A percentile compares a stretch with the other conserved stretches of the same genome.
Evolutionary conservation across 1,139 yeast species (phyloP).

Genomic region (Geotrichum australiense): DNA sequence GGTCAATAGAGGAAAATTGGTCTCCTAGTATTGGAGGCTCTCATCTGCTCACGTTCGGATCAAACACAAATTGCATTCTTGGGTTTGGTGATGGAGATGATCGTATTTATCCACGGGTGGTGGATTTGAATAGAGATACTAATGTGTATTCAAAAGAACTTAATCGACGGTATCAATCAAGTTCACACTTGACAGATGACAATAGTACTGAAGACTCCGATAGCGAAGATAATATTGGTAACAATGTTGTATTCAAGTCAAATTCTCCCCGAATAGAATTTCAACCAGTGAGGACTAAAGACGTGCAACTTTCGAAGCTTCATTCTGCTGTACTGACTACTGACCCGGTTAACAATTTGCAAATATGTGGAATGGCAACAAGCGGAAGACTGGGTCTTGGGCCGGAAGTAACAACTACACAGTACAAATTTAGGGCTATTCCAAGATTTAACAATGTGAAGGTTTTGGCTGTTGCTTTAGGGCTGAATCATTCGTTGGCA

Average conservation of each 20-base stretch:
- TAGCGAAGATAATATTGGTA: slow-evolving; percentile 8
- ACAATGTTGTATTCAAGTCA: slow-evolving; percentile 1
- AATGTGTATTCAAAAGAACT: slow-evolving; percentile 7
- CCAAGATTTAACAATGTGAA: slow-evolving; percentile 33
- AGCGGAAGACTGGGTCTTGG: slow-evolving; percentile 67
- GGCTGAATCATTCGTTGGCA: slow-evolving; percentile 62
- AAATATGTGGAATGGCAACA: slow-evolving; percentile 60
- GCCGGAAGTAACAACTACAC: slow-evolving; percentile 22
- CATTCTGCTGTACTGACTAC: slow-evolving; percentile 58
- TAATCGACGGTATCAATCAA: background rate
- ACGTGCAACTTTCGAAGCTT: slow-evolving; percentile 52
- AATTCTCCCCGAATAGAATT: slow-evolving; percentile 23
- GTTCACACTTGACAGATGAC: background rate
- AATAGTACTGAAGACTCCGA: slow-evolving; percentile 6
- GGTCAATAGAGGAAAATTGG: slow-evolving; percentile 20
- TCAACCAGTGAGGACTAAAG: slow-evolving; percentile 35
- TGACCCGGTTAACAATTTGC: slow-evolving; percentile 42
- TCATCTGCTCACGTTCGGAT: slow-evolving; percentile 57
- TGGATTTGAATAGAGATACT: slow-evolving; percentile 24
- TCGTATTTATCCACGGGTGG: slow-evolving; percentile 37
- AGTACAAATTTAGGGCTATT: slow-evolving; percentile 37
- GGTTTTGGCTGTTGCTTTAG: slow-evolving; percentile 44
- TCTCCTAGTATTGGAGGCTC: slow-evolving; percentile 45
- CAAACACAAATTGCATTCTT: slow-evolving; percentile 56
- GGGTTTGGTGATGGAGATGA: slow-evolving; percentile 67